Evolutionary conservation across 108 stramenopile species (phyloP).

Genomic region (Nannochloropsis granulata): DNA sequence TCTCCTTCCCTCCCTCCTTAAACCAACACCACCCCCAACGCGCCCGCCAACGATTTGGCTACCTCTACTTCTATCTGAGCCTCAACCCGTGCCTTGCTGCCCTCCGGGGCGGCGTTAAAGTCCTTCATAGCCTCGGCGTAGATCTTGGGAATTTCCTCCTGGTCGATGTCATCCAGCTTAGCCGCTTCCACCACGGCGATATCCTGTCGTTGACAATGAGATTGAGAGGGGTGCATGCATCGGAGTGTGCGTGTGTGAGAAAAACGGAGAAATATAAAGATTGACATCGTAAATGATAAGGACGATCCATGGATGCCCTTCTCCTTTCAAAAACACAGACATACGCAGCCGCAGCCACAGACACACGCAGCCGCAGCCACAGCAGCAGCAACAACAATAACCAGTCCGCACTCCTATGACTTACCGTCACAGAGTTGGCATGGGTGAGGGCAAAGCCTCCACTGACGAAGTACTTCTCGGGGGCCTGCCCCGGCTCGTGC

Average conservation of each 20-base stretch:
- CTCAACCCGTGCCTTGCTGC: conserved; percentile 49
- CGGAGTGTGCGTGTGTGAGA: background rate
- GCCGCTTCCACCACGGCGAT: conserved; percentile 88
- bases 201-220: conserved; percentile 46
- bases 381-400: background rate
- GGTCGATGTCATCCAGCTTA: conserved; percentile 80
- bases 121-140: conserved; percentile 40
- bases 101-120: background rate
- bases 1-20: background rate
- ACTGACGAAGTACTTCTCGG: conserved; percentile 89
- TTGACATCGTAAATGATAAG: no score
- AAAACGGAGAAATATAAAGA: no score
- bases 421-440: conserved; percentile 69
- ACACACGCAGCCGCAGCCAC: background rate
- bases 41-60: conserved; percentile 72
- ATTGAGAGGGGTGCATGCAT: background rate
- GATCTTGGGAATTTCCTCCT: conserved; percentile 50
- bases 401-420: conserved; percentile 3
- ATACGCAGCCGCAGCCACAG: background rate
- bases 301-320: no score
- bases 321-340: no score
- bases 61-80: conserved; percentile 89
- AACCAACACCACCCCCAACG: conserved; percentile 50
- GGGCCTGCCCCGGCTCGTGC: conserved; percentile 57
- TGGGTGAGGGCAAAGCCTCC: conserved; percentile 89